These are phyloP conservation scores for Pseudogymnoascus sp. DNA, from an alignment of 2,329 filamentous ascomycete species.

Conservation along the genomic window DNA sequence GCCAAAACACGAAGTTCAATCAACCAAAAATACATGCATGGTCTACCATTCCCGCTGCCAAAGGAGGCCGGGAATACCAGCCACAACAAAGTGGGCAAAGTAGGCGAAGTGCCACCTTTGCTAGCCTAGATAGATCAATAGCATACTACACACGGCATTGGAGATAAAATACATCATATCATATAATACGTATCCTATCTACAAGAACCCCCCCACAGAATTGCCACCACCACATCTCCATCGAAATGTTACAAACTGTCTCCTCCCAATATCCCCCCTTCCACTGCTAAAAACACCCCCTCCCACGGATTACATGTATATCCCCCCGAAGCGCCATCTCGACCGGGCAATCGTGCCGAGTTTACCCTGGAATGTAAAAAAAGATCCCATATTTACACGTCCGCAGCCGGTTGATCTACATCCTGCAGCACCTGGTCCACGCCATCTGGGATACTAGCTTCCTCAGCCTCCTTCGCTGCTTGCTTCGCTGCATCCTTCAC, in stretches of 20 bases:
- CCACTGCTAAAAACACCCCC: neutral
- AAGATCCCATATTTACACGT: neutral
- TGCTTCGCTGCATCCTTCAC: slow-evolving; percentile 24
- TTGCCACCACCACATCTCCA: neutral
- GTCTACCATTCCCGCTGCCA: neutral
- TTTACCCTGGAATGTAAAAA: slow-evolving; percentile 1
- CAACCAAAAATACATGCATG: neutral
- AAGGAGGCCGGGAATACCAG: too few relatives aligned
- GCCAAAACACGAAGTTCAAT: neutral
- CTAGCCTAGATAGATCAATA: neutral
- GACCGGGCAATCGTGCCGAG: neutral
- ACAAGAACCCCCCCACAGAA: neutral
- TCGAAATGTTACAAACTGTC: neutral
- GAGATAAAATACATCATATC: slow-evolving; percentile 2
- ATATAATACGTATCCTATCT: slow-evolving; percentile 6
- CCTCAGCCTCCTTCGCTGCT: slow-evolving; percentile 49
- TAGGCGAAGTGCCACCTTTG: neutral
- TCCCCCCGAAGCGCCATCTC: neutral
- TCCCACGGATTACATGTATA: neutral
- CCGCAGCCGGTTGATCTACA: slow-evolving; percentile 7
- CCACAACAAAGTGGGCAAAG: neutral
- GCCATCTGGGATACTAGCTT: slow-evolving; percentile 23
- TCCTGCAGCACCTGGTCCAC: slow-evolving; percentile 1
- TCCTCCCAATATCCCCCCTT: neutral
- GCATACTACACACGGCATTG: neutral